A percentile compares a stretch with the other conserved stretches of the same genome.
Conservation (phyloP, 805 yeast species). For the Candida piceae region DNA sequence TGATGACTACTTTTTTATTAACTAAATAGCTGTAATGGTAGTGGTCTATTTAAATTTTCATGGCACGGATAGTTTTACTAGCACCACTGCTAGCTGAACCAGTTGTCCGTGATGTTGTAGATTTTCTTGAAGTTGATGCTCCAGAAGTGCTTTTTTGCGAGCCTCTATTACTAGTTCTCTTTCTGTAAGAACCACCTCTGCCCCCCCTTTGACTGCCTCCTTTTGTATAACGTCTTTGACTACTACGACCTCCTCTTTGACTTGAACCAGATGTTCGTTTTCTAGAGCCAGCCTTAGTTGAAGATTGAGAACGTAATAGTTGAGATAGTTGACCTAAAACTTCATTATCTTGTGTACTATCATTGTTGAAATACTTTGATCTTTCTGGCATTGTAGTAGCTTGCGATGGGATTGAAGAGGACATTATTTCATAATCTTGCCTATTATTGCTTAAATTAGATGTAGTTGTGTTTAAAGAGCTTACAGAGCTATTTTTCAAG, state of each 20-base stretch:
- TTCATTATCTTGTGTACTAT: constrained; percentile 5
- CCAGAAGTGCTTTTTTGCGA: constrained; percentile 1
- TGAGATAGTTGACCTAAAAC: constrained; percentile 14
- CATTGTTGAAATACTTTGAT: constrained; percentile 8
- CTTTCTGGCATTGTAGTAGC: constrained; percentile 3
- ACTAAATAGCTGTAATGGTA: background rate
- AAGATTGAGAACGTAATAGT: constrained; percentile 8
- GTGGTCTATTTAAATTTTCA: constrained; percentile 9
- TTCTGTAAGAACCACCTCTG: constrained; percentile 2
- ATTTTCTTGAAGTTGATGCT: constrained; percentile 2
- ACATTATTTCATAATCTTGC: constrained; percentile 11
- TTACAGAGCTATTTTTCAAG: background rate
- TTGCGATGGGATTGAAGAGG: constrained; percentile 17
- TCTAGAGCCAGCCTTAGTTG: background rate
- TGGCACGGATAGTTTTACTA: constrained; percentile 11
- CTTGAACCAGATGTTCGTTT: background rate
- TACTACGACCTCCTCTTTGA: constrained; percentile 1
- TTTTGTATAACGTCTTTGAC: constrained; percentile 1
- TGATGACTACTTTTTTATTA: too few species aligned
- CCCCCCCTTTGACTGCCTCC: constrained; percentile 14
- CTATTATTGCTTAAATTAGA: background rate
- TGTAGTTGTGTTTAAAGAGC: background rate
- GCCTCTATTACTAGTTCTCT: background rate
- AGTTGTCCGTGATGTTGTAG: constrained; percentile 2
- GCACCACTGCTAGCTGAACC: constrained; percentile 1